Evolutionary conservation across 2,329 filamentous ascomycete species (phyloP), one percentile per base, ranked within the genome.

Genomic region (Acarospora socialis): DNA sequence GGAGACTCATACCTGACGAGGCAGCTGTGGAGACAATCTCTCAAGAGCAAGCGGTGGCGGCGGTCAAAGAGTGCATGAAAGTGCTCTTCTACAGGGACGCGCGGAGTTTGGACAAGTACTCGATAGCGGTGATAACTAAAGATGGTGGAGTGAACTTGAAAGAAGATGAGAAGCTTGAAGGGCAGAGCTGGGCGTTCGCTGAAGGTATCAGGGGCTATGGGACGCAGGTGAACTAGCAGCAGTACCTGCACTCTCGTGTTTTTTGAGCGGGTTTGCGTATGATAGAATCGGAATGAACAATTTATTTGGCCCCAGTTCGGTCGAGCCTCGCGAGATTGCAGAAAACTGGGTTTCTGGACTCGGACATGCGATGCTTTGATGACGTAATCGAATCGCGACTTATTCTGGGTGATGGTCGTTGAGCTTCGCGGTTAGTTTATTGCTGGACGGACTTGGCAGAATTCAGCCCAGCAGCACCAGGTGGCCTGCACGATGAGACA

Each of bases 111-210:
- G 84, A 94, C 60, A 69, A 71, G 46, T 98, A 94, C 65, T 90
- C 81, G 43, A 77, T 95, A 53, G 87, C 87, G 13, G 69, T 95
- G 33, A 69, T 98, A 35, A 90, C 81, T 34, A 80, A 83, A 60
- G 81, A 83, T 29, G 83, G 81, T n/a, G 75, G 78, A 19, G 75
- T 95, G 37, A 79, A 92, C 34, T 55, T 94, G 44, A 77, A 77
- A 56, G 74, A 92, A 59, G 63, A 80, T 48, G 81, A 92, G 66
- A 76, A 84, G 68, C 67, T 98, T 44, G 86, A 95, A 68, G 70
- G 77, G 48, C 87, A 95, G 70, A 94, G 84, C 70, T 95, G 87
- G 90, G 84, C 81, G 31, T 98, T 98, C 64, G 90, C 90, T 15
- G 87, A 95, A 54, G 71, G 77, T 47, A 94, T 98, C 57, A 79